Evolutionary conservation across 164 flowering plant genomes (phyloP), one percentile per base, ranked within the genome.

Genomic region (Houttuynia cordata): DNA sequence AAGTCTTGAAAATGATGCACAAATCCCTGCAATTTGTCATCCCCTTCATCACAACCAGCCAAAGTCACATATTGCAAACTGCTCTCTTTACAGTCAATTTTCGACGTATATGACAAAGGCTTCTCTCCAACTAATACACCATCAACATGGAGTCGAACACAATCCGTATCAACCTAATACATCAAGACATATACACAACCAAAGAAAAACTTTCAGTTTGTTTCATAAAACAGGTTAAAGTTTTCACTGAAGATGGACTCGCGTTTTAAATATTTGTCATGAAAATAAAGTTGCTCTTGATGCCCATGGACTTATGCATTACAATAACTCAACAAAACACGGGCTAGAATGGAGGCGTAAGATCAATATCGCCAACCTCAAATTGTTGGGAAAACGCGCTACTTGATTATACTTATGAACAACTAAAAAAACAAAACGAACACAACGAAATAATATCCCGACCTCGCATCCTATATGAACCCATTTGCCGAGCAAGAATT

Each of bases 401-500:
- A 20, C 25, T 15, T 12, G 7, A n/a, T 7, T 0, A 5, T 4
- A n/a, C 22, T 20, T 14, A 9, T 57, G 39, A 19, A n/a, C 30
- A 57, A 57, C 8, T 4, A 30, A 57, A 17, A 57, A n/a, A n/a
- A n/a, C 37, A 57, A 19, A 57, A 30, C 10, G 19, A 30, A 34
- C 37, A 58, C 22, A 41, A 49, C 37, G 17, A 49, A 41, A 41
- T 57, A 6, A 25, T 69, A 57, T 59, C 72, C 37, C 6, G 37
- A 88, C 96, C 96, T 84, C 81, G 51, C 84, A 86, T 66, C 89
- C 91, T 64, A 88, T 68, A 69, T 88, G 96, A 67, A 82, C 73
- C 96, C 93, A 88, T 76, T 75, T 80, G 37, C 70, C 75, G 19
- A 75, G 20, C 42, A 83, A 80, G 65, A 73, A 72, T 67, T 78